phyloP scores from a whole-genome alignment of 2,329 filamentous ascomycete species.

The Drechmeria coniospora region DNA sequence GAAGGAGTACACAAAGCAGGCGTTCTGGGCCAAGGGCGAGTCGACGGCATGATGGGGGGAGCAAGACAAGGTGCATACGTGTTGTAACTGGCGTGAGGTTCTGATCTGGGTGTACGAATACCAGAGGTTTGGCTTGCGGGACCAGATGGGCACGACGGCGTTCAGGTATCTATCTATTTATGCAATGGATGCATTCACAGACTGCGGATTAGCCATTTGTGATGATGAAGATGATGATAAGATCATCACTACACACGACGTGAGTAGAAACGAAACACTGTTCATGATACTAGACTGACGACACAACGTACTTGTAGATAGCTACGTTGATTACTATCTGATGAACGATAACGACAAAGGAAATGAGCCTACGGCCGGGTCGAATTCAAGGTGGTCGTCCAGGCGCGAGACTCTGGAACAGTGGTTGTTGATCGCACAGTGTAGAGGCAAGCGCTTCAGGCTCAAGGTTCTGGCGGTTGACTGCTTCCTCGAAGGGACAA shows the following conservation, averaged over 20 bases:
- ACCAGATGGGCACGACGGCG: conserved; percentile 21
- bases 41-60: conserved; percentile 10
- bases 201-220: no score
- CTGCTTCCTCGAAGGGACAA: no score
- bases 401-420: no score
- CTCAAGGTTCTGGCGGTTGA: conserved; percentile 1
- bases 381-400: no score
- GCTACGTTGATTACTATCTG: no score
- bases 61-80: background rate
- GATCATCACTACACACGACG: background rate
- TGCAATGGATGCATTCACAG: conserved; percentile 7
- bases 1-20: conserved; percentile 48
- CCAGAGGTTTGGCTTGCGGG: conserved; percentile 14
- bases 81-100: no score
- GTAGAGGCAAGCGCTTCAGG: no score
- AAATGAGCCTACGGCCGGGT: no score
- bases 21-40: conserved; percentile 29
- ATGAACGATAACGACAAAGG: no score
- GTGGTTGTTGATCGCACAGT: no score
- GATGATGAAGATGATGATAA: no score
- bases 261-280: background rate
- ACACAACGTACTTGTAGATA: background rate
- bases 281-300: background rate
- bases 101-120: conserved; percentile 21
- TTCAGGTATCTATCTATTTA: conserved; percentile 19